These are phyloP conservation scores for Macrocystidia cucumis DNA, from an alignment of 1,284 basidiomycete genomes.

Conservation along the genomic window DNA sequence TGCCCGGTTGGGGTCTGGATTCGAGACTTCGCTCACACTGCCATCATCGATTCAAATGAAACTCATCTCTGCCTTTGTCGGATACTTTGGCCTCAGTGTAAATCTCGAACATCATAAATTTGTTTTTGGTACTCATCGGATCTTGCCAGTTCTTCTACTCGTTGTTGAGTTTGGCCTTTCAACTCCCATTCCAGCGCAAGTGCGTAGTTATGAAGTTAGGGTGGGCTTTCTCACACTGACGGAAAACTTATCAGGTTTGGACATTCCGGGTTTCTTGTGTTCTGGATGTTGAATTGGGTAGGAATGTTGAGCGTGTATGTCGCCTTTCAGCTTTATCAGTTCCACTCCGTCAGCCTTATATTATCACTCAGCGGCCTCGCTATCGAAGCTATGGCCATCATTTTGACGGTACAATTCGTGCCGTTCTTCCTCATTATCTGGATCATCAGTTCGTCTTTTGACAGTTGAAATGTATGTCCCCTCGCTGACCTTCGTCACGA, in stretches of 20 bases:
- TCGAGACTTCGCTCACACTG: slow-evolving; percentile 41
- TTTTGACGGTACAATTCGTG: slow-evolving; percentile 45
- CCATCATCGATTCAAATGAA: slow-evolving; percentile 50
- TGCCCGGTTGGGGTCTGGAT: slow-evolving; percentile 33
- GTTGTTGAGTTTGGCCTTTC: slow-evolving; percentile 60
- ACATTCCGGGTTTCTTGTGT: slow-evolving; percentile 58
- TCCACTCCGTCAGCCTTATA: not conserved
- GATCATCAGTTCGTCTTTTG: slow-evolving; percentile 48
- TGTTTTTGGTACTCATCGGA: slow-evolving; percentile 2
- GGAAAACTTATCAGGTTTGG: slow-evolving; percentile 43
- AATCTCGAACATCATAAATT: too few species aligned
- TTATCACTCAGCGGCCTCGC: slow-evolving; percentile 35
- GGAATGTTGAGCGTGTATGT: slow-evolving; percentile 52
- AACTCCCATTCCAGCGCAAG: slow-evolving; percentile 46
- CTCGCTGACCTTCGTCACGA: not conserved
- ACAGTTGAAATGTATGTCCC: too few species aligned
- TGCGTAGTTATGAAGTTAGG: too few species aligned
- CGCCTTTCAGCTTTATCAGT: not conserved
- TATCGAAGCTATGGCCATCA: slow-evolving; percentile 52
- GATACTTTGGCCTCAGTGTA: slow-evolving; percentile 59
- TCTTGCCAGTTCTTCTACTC: slow-evolving; percentile 43
- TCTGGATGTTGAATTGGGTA: slow-evolving; percentile 68
- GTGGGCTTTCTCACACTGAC: too few species aligned
- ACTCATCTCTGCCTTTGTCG: slow-evolving; percentile 39
- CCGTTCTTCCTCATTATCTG: slow-evolving; percentile 58